Evolutionary conservation across 352 stramenopile genomes (phyloP), one percentile per base, ranked within the genome.

Genomic region (Globisporangium radiosum): DNA sequence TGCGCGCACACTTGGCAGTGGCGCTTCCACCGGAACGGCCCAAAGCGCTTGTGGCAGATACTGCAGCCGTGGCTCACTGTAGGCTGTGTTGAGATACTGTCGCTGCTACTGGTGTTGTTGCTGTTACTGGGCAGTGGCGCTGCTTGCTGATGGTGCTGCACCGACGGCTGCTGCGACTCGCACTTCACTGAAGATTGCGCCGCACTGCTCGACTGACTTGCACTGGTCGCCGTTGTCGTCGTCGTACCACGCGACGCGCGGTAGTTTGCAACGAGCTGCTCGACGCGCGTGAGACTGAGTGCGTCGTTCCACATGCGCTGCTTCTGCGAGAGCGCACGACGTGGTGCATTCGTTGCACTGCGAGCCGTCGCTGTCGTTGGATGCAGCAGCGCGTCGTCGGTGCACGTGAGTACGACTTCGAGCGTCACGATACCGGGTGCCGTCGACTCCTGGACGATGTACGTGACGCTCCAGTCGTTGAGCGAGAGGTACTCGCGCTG

Each of bases 1-100:
- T 73, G 68, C 10, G 75, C 59, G 53, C 82, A 92, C 47, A 78
- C 56, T 49, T 89, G 74, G 60, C 82, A 92, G 37, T 72, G 66
- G 49, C 81, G 73, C 59, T 88, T 89, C 78, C 82, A 89, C 17
- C 80, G 78, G 62, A 92, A 92, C 5, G 82, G 72, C n/a, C 79
- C 65, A 38, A 92, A 90, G 37, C 70, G 70, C 17, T 85, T 82
- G 45, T 66, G 68, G 59, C 82, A 92, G 25, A 85, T 70, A 10
- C 68, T 64, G 57, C 82, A 92, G 39, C 52, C 52, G 25, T 25
- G 25, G 25, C 25, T 25, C 25, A 25, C 25, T 25, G 25, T 25
- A 25, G 25, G 25, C 25, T 25, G 25, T 25, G 25, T 25, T 25
- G 25, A 25, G 25, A 25, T 2, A 15, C 36, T 57, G 36, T 64